phyloP scores from a whole-genome alignment of 768 basidiomycete genomes.

The Tylopilus sp. region DNA sequence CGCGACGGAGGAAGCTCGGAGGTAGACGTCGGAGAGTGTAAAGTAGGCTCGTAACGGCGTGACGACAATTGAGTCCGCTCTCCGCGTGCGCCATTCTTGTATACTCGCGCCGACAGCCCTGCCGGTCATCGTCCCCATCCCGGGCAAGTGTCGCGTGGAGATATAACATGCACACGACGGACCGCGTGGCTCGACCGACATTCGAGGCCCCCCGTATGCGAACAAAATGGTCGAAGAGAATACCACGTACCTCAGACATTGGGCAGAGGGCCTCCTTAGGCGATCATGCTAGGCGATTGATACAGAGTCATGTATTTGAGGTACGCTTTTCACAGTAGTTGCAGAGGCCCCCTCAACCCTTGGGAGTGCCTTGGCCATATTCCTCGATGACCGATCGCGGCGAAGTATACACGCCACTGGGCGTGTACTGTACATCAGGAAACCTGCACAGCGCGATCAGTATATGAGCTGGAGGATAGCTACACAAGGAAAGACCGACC shows the following conservation, averaged over 20 bases:
- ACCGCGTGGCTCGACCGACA: neutral
- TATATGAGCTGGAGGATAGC: neutral
- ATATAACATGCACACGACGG: neutral
- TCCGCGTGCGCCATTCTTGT: neutral
- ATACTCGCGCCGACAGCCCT: neutral
- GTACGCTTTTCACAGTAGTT: too few relatives aligned
- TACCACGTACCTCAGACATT: neutral
- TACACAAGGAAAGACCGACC: conserved; percentile 29
- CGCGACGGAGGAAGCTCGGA: too few relatives aligned
- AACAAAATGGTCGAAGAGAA: neutral
- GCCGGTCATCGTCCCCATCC: neutral
- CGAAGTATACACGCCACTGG: conserved; percentile 39
- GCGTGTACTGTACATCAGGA: conserved; percentile 32
- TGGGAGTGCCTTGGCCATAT: conserved; percentile 21
- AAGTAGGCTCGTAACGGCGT: too few relatives aligned
- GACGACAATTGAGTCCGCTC: neutral
- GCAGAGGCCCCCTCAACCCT: neutral
- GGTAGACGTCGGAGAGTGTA: too few relatives aligned
- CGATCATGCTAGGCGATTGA: neutral
- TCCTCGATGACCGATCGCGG: conserved; percentile 48
- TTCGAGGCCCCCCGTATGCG: neutral
- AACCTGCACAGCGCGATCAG: conserved; percentile 22
- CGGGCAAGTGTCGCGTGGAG: neutral
- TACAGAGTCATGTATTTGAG: too few relatives aligned
- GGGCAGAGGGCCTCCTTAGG: conserved; percentile 8